phyloP scores from a whole-genome alignment of 495 filamentous ascomycete species.

The Lasiosphaeria ovina region DNA sequence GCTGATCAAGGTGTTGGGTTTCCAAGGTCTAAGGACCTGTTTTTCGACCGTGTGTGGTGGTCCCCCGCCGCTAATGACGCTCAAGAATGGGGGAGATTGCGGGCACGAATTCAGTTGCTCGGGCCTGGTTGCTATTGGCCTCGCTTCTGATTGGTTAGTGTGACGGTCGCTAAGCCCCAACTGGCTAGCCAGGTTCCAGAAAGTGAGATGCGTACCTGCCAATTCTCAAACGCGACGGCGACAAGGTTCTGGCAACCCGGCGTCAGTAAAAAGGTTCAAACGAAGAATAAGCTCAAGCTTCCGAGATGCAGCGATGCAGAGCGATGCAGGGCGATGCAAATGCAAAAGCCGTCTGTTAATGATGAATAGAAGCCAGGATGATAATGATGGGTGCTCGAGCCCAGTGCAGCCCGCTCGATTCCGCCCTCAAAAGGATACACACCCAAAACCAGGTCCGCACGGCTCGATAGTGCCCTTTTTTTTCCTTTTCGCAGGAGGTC shows the following conservation, averaged over 20 bases:
- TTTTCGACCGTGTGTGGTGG: conserved; percentile 7
- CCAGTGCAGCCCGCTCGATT: conserved; percentile 4
- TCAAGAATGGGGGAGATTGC: conserved; percentile 12
- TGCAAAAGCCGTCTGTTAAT: too few relatives aligned
- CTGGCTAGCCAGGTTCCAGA: conserved; percentile 15
- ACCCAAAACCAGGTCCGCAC: conserved; percentile 13
- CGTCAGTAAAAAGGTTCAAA: neutral
- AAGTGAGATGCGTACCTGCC: conserved; percentile 7
- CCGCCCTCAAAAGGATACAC: conserved; percentile 3
- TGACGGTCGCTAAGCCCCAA: conserved; percentile 8
- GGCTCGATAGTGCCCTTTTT: conserved; percentile 21
- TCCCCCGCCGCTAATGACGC: conserved; percentile 14
- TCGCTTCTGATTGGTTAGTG: conserved; percentile 10
- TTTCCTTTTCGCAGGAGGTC: conserved; percentile 6
- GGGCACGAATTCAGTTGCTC: conserved; percentile 10
- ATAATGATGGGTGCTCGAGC: neutral
- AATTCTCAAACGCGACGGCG: neutral
- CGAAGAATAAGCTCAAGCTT: neutral
- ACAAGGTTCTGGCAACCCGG: conserved; percentile 1
- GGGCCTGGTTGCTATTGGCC: conserved; percentile 8
- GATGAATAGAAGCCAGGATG: too few relatives aligned
- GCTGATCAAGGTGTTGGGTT: conserved; percentile 11
- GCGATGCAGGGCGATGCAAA: too few relatives aligned
- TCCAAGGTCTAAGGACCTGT: conserved; percentile 15
- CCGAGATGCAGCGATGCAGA: neutral